phyloP scores from a whole-genome alignment of 169 alveolate species.

The Plasmodium coatneyi region DNA sequence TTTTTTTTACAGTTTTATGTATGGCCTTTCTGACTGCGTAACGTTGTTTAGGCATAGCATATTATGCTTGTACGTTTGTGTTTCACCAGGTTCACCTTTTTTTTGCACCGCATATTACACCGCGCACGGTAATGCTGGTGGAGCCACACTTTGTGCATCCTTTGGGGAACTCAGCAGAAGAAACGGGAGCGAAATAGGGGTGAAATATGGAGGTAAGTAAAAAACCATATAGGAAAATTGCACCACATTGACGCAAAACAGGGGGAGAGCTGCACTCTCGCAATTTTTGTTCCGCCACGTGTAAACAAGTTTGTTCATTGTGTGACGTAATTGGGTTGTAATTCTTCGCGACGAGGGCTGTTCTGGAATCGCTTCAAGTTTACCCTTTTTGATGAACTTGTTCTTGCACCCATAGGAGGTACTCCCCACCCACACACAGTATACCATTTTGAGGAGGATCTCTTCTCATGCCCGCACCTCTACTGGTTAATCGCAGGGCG shows the following conservation, averaged over 20 bases:
- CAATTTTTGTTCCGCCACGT: not conserved
- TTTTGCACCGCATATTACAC: not conserved
- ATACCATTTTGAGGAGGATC: not conserved
- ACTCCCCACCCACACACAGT: not conserved
- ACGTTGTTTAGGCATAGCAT: not conserved
- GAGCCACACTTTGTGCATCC: not conserved
- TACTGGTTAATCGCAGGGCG: not conserved
- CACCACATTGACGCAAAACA: not conserved
- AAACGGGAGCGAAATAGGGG: not conserved
- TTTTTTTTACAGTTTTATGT: not conserved
- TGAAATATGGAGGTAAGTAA: not conserved
- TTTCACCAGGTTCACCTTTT: not conserved
- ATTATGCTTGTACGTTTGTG: not conserved
- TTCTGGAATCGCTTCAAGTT: not conserved
- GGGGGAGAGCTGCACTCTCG: not conserved
- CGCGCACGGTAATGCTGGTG: not conserved
- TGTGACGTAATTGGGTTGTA: not conserved
- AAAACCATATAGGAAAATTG: not conserved
- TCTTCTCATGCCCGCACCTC: not conserved
- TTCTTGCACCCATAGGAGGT: not conserved
- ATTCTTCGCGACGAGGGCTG: not conserved
- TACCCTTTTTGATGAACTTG: not conserved
- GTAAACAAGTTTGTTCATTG: not conserved
- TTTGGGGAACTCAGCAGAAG: not conserved
- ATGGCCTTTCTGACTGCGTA: not conserved